Base-by-base conservation (phyloP, 2,329 filamentous ascomycete genomes). In the Aureobasidium melanogenum region DNA sequence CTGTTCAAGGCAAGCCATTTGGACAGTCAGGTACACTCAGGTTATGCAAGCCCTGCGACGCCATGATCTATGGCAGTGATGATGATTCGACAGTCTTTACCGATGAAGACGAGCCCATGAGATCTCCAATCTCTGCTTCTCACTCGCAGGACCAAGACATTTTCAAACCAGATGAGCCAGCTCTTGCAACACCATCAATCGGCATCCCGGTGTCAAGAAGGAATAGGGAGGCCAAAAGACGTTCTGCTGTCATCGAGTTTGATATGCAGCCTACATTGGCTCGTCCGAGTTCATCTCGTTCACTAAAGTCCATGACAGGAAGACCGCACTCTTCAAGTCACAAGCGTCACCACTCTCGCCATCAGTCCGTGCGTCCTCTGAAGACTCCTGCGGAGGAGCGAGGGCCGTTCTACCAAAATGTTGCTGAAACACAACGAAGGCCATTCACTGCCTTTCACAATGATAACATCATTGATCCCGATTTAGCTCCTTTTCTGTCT, bases 391-490 rank as follows among this genome's bases (percentile, higher is more conserved):
- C 85, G 19, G 90, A 95, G 63, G 90, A 97, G 64, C 83, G 89
- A 62, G 93, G 90, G 0, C 94, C 94, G 0, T 97, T 97, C 66
- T 90, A 89, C 68, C 81, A 91, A 60, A 88, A 88, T 62, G 81
- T 85, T 12, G 76, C 81, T 51, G 77, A 80, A 4, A 84, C 82
- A 64, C 87, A 86, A 65, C 52, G 61, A 17, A n/a, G 28, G 12
- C 78, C 84, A 8, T 81, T 96, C 38, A 88, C 92, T 17, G 91
- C 91, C n/a, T 97, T 99, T 68, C 94, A 99, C 72, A 91, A 94
- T 70, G 94, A 99, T 77, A 97, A 94, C 70, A 96, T 99, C 67
- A 97, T 99, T 67, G 94, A 99, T 71, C 94, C 94, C 1, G 94
- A 99, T 69, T 79, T 99, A 59, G 93, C 92, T 5, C 89, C 91